Base-by-base conservation (phyloP, 495 filamentous ascomycete genomes). In the Podospora pseudocomata region DNA sequence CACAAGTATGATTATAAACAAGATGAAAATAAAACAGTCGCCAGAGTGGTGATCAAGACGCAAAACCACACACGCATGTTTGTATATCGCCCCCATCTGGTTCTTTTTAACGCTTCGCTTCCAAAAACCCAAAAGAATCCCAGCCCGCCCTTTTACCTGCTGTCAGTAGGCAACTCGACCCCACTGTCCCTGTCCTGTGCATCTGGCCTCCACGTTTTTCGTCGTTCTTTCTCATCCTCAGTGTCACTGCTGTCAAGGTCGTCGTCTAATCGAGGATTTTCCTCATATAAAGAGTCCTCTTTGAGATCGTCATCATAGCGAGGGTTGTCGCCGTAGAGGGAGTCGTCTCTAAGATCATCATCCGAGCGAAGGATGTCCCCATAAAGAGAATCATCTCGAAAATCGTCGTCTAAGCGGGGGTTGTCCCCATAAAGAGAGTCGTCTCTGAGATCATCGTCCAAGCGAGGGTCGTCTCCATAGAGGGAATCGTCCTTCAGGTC, bases 131-230 rank as follows among this genome's bases (percentile, higher is more conserved):
- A 32, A 32, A 32, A 32, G 30, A 13, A 13, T 49, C 39, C 39
- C 39, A 49, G 39, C 0, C 39, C 39, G 2, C 13, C 39, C 39
- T 39, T 39, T 72, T 67, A 79, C 54, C 72, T 75, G 53, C 76
- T 77, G 13, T 83, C 81, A 11, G 64, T 65, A 34, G 78, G 75
- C 60, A 84, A 66, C 65, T 82, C 82, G 72, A 85, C 83, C 19
- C 82, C 84, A 72, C 81, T 86, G 70, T 86, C 85, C 70, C 84
- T 78, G 75, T 86, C 84, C 64, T 83, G 82, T 18, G 77, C 65
- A 28, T 76, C 77, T 60, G 76, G 77, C 53, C 73, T 68, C 79
- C 79, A 81, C 18, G 66, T 60, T 18, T 9, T 20, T 16, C 49
- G 19, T 16, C 49, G 56, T 58, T 44, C 56, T 11, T 53, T 26